Conservation (phyloP, 1,139 yeast genomes). For the Suhomyces ambrosiae region DNA sequence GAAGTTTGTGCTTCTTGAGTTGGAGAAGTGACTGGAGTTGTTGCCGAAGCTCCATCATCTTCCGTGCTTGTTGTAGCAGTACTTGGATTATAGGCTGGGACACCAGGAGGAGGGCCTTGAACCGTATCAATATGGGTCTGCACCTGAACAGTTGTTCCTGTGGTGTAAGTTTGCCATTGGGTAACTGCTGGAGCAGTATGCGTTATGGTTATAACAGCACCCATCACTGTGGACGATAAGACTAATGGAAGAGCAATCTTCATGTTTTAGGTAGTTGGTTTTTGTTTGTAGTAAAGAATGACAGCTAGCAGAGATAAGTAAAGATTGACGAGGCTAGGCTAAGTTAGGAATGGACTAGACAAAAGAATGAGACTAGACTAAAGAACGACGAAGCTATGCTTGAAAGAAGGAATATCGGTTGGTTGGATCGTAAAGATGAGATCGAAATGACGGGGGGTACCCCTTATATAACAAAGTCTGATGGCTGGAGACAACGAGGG, state of each 20-base stretch:
- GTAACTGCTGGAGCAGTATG: conserved; percentile 39
- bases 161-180: conserved; percentile 25
- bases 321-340: too few species aligned
- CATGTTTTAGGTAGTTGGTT: too few species aligned
- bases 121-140: conserved; percentile 13
- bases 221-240: conserved; percentile 33
- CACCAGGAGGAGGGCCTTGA: conserved; percentile 17
- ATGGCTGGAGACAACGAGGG: neutral
- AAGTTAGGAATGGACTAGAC: neutral
- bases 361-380: neutral
- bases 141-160: conserved; percentile 21
- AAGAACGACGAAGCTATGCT: neutral
- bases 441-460: neutral
- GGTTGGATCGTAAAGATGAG: neutral
- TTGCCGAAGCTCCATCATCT: neutral
- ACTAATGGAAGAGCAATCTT: conserved; percentile 13
- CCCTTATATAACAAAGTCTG: conserved; percentile 1
- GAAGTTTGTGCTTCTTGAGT: conserved; percentile 3
- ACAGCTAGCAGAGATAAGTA: conserved; percentile 1
- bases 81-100: conserved; percentile 1
- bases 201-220: conserved; percentile 28
- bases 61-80: conserved; percentile 2
- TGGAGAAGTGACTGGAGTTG: neutral
- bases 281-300: conserved; percentile 5
- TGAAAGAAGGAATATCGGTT: conserved; percentile 4